Evolutionary conservation across 1,284 basidiomycete species (phyloP), one percentile per base, ranked within the genome.

Genomic region (Melampsora abietis-canadensis): DNA sequence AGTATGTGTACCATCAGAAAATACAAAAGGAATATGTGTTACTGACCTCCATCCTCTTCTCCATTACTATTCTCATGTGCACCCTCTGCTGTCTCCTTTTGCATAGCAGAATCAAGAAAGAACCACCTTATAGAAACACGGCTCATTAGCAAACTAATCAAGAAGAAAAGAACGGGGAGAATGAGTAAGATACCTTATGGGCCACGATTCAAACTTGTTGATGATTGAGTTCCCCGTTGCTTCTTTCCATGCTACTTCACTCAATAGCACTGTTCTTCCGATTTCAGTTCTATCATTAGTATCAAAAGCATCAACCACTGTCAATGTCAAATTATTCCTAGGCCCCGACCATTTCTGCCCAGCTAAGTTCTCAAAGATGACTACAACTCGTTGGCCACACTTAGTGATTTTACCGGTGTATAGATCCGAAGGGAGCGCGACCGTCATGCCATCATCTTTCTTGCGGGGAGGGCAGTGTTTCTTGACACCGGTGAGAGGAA

Each of bases 191-290:
- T n/a, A 54, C 24, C 24, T 5, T 7, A 54, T n/a, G 4, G 51
- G 51, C 51, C 51, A 54, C 7, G 51, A 54, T 14, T 54, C 51
- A 19, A 54, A 54, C 21, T 54, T 54, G 19, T 54, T 54, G n/a
- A 54, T 54, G 5, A 54, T 54, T 5, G 51, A 15, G 51, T 54
- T 54, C 1, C 51, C 51, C 5, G 51, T 54, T 6, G 24, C 51
- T n/a, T 54, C 51, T n/a, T 54, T 54, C 51, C 51, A 54, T 4
- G 51, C 51, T 27, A 8, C 14, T 14, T 54, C 24, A 27, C 51
- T 54, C 24, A 54, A 54, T 1, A 54, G 24, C 6, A 54, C 51
- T 15, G 51, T 54, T 27, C 51, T 3, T 54, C 24, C 51, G 2
- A 54, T 7, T 12, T 54, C 51, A 54, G n/a, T 54, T 21, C 24